A percentile compares a stretch with the other conserved stretches of the same genome.
phyloP scores from a whole-genome alignment of 257 asterid species.

The Rauvolfia tetraphylla region DNA sequence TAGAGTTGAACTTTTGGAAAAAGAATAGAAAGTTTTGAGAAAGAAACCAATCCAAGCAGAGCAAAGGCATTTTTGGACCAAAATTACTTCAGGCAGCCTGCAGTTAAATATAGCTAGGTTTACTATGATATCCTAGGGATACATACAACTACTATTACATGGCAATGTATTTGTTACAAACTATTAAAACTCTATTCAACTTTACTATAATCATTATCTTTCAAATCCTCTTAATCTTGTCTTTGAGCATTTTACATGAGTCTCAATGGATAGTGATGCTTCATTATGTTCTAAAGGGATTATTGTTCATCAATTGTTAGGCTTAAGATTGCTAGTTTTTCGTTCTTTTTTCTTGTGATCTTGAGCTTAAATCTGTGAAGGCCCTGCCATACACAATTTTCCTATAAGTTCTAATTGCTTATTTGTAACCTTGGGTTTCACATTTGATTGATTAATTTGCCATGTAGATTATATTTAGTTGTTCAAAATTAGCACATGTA shows the following conservation, averaged over 20 bases:
- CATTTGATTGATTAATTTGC: background rate
- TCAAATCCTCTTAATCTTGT: no score
- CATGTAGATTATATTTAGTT: background rate
- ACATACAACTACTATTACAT: no score
- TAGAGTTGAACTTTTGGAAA: constrained; percentile 49
- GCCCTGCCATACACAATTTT: background rate
- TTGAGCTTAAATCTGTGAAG: background rate
- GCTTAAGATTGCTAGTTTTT: background rate
- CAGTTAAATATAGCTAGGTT: no score
- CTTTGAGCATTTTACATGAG: no score
- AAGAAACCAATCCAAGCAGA: no score
- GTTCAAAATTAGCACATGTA: background rate
- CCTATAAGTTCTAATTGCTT: background rate
- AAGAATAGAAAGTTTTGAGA: background rate
- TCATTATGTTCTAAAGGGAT: background rate
- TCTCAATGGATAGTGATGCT: background rate
- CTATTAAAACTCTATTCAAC: no score
- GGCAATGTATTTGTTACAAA: no score
- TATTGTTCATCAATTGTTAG: background rate
- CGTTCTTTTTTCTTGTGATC: background rate
- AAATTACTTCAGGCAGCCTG: no score
- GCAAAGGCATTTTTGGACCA: no score
- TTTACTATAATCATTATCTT: no score
- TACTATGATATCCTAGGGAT: no score
- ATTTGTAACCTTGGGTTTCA: background rate